Conservation (phyloP, 331 rosid species). For the Prunus yedoensis region DNA sequence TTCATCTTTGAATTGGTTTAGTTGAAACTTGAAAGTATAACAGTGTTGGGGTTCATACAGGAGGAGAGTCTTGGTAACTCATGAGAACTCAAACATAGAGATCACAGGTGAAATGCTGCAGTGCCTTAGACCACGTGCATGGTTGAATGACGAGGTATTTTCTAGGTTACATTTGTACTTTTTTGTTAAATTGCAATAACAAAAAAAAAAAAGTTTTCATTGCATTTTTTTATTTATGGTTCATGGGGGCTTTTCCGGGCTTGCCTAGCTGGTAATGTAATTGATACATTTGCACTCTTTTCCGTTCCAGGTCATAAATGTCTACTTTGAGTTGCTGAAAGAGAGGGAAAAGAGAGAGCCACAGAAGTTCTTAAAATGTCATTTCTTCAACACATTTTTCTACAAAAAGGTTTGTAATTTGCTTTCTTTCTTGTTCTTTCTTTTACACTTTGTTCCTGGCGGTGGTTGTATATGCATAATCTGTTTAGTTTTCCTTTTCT, state of each 20-base stretch:
- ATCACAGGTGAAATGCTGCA: constrained; percentile 59
- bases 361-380: constrained; percentile 74
- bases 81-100: constrained; percentile 68
- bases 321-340: constrained; percentile 89
- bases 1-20: constrained; percentile 11
- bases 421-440: constrained; percentile 5
- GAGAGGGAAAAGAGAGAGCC: constrained; percentile 91
- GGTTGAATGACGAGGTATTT: constrained; percentile 93
- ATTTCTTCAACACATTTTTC: constrained; percentile 90
- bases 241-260: neutral
- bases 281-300: neutral
- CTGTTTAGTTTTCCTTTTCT: neutral
- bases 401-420: constrained; percentile 68
- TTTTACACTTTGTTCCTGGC: neutral
- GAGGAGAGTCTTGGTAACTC: constrained; percentile 65
- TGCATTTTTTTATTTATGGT: neutral
- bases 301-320: constrained; percentile 70
- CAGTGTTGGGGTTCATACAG: constrained; percentile 38
- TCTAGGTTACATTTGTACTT: constrained; percentile 5
- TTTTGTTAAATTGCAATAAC: constrained; percentile 9
- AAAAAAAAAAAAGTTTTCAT: neutral
- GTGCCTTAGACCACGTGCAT: constrained; percentile 69
- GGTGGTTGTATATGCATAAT: neutral
- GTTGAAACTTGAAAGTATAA: constrained; percentile 25
- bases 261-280: constrained; percentile 4